Evolutionary conservation across 768 basidiomycete species (phyloP).

Genomic region (Psilocybe tampanensis): DNA sequence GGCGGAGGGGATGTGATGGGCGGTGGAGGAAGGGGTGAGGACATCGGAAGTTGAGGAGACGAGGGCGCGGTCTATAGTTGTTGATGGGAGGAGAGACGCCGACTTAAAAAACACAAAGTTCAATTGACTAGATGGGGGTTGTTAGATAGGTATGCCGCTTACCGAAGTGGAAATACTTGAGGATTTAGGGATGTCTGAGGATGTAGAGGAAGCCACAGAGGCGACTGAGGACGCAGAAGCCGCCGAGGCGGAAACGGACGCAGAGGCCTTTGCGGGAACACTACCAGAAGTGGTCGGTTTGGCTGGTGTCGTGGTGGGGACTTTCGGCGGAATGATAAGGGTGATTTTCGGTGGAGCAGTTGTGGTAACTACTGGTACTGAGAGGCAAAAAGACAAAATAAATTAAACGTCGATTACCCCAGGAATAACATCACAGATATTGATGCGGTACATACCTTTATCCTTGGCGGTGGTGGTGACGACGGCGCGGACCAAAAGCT

Average conservation of each 20-base stretch:
- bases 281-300: neutral
- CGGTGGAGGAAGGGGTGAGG: neutral
- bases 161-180: slow-evolving; percentile 1
- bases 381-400: neutral
- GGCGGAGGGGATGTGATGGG: neutral
- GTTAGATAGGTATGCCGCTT: neutral
- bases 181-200: slow-evolving; percentile 4
- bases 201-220: slow-evolving; percentile 1
- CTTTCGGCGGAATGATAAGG: neutral
- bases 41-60: too few relatives aligned
- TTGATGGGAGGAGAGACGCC: neutral
- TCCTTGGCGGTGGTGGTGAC: neutral
- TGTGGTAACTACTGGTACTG: neutral
- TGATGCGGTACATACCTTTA: neutral
- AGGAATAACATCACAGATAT: neutral
- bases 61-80: neutral
- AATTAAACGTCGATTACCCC: neutral
- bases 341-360: neutral
- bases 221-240: neutral
- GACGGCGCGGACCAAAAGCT: neutral
- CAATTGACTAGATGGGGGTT: too few relatives aligned
- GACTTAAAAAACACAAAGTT: neutral
- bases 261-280: neutral
- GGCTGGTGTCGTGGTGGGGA: neutral
- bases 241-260: neutral